Percentiles rank a stretch among this genome's conserved stretches.
phyloP scores from a whole-genome alignment of 176 grass and related monocot genomes.

The Raddia guianensis region DNA sequence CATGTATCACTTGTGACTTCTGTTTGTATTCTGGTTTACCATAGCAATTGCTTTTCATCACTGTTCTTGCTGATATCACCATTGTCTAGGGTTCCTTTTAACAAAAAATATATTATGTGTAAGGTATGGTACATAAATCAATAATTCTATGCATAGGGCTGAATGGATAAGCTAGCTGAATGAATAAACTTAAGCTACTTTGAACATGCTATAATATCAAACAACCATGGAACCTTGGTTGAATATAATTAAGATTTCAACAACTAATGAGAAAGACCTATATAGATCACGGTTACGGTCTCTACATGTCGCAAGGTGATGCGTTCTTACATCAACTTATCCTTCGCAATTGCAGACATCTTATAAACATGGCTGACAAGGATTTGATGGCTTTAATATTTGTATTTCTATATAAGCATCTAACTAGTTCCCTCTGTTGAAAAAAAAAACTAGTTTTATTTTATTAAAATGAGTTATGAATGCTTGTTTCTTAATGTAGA shows the following conservation, averaged over 20 bases:
- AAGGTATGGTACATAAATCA: background rate
- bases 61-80: constrained; percentile 4
- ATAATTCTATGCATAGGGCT: too few relatives aligned
- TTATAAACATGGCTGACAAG: background rate
- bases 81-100: background rate
- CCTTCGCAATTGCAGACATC: background rate
- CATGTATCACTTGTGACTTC: background rate
- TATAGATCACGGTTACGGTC: background rate
- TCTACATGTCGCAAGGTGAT: background rate
- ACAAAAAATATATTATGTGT: background rate
- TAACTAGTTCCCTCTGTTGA: background rate
- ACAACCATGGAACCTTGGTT: background rate
- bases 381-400: background rate
- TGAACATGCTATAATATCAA: background rate
- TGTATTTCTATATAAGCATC: constrained; percentile 4
- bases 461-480: background rate
- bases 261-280: background rate
- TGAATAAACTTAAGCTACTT: too few relatives aligned
- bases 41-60: constrained; percentile 13
- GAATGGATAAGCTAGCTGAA: too few relatives aligned
- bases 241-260: background rate
- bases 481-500: background rate
- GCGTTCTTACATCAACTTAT: background rate
- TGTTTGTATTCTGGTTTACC: constrained; percentile 23
- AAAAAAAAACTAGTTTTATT: background rate